A percentile compares a stretch with the other conserved stretches of the same genome.
Evolutionary conservation across 208 protist species (phyloP).

Genomic region (Trypanosomatidae sp.): DNA sequence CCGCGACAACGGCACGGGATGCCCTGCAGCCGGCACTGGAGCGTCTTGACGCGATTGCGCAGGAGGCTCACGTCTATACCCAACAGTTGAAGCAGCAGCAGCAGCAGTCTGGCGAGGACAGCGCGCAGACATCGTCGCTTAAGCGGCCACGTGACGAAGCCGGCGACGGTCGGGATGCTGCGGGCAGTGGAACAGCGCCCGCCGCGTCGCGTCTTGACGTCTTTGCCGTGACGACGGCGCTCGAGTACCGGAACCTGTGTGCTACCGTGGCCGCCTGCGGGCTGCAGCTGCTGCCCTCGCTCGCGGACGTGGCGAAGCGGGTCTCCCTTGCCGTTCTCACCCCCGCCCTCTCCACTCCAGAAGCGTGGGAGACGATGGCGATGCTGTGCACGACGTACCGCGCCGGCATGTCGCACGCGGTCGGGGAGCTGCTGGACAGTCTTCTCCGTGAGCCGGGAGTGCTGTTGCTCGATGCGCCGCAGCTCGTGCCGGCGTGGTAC

Average conservation of each 20-base stretch:
- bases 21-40: slow-evolving; percentile 32
- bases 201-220: slow-evolving; percentile 26
- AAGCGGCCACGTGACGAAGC: slow-evolving; percentile 17
- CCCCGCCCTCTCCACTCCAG: slow-evolving; percentile 35
- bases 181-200: not conserved
- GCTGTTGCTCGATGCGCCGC: slow-evolving; percentile 51
- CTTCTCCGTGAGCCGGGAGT: slow-evolving; percentile 41
- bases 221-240: slow-evolving; percentile 47
- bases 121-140: not conserved
- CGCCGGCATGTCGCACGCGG: slow-evolving; percentile 41
- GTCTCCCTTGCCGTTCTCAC: slow-evolving; percentile 42
- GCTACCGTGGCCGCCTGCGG: slow-evolving; percentile 33
- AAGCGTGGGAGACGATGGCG: slow-evolving; percentile 58
- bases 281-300: slow-evolving; percentile 53
- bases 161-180: not conserved
- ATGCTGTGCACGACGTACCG: slow-evolving; percentile 54
- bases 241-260: slow-evolving; percentile 40
- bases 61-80: slow-evolving; percentile 46
- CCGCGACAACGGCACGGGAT: slow-evolving; percentile 17
- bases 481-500: slow-evolving; percentile 34
- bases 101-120: not conserved
- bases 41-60: slow-evolving; percentile 49
- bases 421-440: slow-evolving; percentile 49
- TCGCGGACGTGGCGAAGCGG: slow-evolving; percentile 47
- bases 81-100: slow-evolving; percentile 11